Base-by-base conservation (phyloP, 2,329 filamentous ascomycete species). In the Scleromitrula shiraiana region DNA sequence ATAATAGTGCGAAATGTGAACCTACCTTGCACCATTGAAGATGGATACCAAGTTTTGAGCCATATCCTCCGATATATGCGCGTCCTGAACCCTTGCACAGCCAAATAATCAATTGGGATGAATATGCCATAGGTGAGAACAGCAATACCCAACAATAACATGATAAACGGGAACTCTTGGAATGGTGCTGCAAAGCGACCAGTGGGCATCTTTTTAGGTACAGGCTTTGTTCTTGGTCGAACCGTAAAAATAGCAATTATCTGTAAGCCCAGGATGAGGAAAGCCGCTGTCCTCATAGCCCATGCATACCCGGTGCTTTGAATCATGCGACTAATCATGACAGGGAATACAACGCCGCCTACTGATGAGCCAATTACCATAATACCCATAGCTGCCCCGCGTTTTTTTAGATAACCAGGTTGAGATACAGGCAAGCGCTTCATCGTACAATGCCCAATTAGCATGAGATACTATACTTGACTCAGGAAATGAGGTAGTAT, bases 1-100 rank as follows among this genome's bases (percentile, higher is more conserved):
- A n/a, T n/a, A n/a, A n/a, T n/a, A n/a, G n/a, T n/a, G n/a, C n/a
- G n/a, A n/a, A n/a, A n/a, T n/a, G n/a, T n/a, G 10, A n/a, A 32
- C 29, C 15, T 23, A 53, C 51, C 27, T 33, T 36, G 61, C 62
- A 2, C 64, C 71, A 53, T 76, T 77, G n/a, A 78, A 59, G 23
- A 79, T 70, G 0, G 74, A 58, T 17, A 78, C 59, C 9, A 78
- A 62, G 54, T 78, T 78, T 63, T 61, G 2, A 70, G 68, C 4
- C 77, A 64, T 4, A 14, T 61, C 51, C 2, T 26, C 19, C n/a
- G 20, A 26, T 22, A 41, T 41, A 17, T 15, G 14, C 15, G n/a
- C 19, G 4, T 9, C 10, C n/a, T 17, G 15, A 7, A n/a, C n/a
- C 15, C 35, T 22, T 37, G 15, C 7, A 37, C 14, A 37, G 19